A percentile compares a stretch with the other conserved stretches of the same genome.
Conservation (phyloP, 2,329 filamentous ascomycete species). For the Claviceps arundinis region DNA sequence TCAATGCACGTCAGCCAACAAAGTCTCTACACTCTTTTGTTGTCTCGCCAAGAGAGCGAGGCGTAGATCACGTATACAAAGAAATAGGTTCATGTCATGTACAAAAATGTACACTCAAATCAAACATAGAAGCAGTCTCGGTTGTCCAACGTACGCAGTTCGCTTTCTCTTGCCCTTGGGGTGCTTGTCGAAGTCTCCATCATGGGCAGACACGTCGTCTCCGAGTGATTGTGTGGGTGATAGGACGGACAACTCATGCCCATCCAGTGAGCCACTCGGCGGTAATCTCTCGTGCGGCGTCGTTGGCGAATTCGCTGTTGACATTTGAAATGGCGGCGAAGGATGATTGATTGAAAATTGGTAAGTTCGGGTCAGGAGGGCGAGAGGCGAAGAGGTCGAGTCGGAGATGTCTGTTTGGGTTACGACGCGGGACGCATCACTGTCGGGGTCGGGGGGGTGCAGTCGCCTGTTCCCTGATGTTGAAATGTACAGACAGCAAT, state of each 20-base stretch:
- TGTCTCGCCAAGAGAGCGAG: background rate
- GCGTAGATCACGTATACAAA: too few relatives aligned
- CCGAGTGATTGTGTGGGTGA: conserved; percentile 7
- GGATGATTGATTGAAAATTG: too few relatives aligned
- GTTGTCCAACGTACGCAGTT: conserved; percentile 38
- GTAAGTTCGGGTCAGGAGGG: conserved; percentile 5
- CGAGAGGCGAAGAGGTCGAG: background rate
- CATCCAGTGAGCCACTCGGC: conserved; percentile 11
- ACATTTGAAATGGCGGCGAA: conserved; percentile 8
- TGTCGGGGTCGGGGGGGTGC: background rate
- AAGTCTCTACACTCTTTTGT: background rate
- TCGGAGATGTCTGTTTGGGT: background rate
- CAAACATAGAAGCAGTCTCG: too few relatives aligned
- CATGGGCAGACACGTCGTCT: conserved; percentile 1
- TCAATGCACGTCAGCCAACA: background rate
- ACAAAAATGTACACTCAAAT: too few relatives aligned
- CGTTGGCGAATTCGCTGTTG: conserved; percentile 12
- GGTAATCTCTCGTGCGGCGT: conserved; percentile 13
- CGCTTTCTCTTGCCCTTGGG: conserved; percentile 50
- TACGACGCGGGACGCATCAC: conserved; percentile 8
- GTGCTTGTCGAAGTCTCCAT: conserved; percentile 27
- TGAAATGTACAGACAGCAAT: background rate
- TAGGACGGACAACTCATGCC: conserved; percentile 12
- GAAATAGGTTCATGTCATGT: too few relatives aligned
- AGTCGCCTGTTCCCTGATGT: background rate